A percentile compares a stretch with the other conserved stretches of the same genome.
phyloP scores from a whole-genome alignment of 805 yeast species.

The Yarrowia yakushimensis region DNA sequence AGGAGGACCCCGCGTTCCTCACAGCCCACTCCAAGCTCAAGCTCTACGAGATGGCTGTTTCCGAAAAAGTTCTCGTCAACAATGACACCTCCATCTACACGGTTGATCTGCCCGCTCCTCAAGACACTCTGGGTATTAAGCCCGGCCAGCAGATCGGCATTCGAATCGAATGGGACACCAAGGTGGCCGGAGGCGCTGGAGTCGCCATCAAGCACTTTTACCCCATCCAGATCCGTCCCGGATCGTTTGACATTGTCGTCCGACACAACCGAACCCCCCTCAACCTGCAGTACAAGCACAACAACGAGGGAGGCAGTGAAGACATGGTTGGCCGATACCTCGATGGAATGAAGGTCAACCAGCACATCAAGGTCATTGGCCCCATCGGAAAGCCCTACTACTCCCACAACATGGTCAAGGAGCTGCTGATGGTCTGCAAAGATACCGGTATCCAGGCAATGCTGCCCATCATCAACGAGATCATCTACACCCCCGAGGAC shows the following conservation, averaged over 20 bases:
- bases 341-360: constrained; percentile 23
- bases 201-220: constrained; percentile 21
- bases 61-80: constrained; percentile 10
- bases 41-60: constrained; percentile 3
- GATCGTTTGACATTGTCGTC: constrained; percentile 16
- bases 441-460: constrained; percentile 20
- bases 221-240: constrained; percentile 19
- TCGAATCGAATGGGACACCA: constrained; percentile 10
- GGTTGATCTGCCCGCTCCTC: constrained; percentile 1
- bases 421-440: constrained; percentile 12
- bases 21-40: constrained; percentile 8
- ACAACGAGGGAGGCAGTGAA: constrained; percentile 21
- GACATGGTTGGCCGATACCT: constrained; percentile 24
- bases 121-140: not conserved
- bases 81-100: constrained; percentile 19
- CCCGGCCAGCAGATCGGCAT: constrained; percentile 13
- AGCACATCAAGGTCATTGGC: constrained; percentile 19
- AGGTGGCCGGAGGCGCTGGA: constrained; percentile 19
- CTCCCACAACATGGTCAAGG: constrained; percentile 20
- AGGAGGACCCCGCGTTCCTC: constrained; percentile 1
- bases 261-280: constrained; percentile 14
- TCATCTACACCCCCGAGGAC: constrained; percentile 19
- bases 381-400: constrained; percentile 23
- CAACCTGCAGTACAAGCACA: constrained; percentile 20
- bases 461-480: constrained; percentile 22